Evolutionary conservation across 805 yeast species (phyloP).

Genomic region (Kodamaea kakaduensis): DNA sequence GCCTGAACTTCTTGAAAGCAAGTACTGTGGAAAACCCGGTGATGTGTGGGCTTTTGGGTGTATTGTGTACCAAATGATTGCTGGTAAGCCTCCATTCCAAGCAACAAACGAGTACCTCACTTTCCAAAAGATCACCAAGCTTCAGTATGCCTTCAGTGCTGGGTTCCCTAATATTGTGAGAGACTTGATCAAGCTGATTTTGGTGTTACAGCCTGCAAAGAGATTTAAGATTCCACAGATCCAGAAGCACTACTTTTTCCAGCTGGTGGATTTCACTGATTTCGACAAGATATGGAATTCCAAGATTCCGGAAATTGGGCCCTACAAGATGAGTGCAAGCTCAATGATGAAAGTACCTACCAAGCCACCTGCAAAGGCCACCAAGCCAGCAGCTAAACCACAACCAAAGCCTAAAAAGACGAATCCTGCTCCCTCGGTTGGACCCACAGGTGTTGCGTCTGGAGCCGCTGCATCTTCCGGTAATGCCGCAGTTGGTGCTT

Average conservation of each 20-base stretch:
- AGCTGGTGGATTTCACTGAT: slow-evolving; percentile 61
- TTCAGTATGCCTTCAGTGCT: slow-evolving; percentile 72
- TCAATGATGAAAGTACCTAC: slow-evolving; percentile 72
- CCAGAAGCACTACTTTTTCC: slow-evolving; percentile 70
- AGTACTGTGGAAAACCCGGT: slow-evolving; percentile 59
- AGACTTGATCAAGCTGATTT: slow-evolving; percentile 60
- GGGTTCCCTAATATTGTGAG: slow-evolving; percentile 57
- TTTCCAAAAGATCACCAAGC: slow-evolving; percentile 74
- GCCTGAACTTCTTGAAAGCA: slow-evolving; percentile 72
- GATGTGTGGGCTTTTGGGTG: slow-evolving; percentile 65
- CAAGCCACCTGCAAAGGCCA: slow-evolving; percentile 7
- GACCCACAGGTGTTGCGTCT: too few species aligned
- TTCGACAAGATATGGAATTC: slow-evolving; percentile 65
- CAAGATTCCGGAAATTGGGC: slow-evolving; percentile 62
- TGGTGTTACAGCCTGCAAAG: slow-evolving; percentile 66
- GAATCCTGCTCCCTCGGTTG: background rate
- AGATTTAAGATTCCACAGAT: slow-evolving; percentile 57
- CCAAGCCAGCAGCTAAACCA: background rate
- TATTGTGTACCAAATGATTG: slow-evolving; percentile 57
- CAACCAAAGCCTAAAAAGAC: background rate
- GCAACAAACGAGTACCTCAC: slow-evolving; percentile 80
- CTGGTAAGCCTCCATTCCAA: slow-evolving; percentile 74
- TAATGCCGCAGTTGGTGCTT: too few species aligned
- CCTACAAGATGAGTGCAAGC: slow-evolving; percentile 70
- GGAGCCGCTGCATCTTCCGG: too few species aligned